Percentiles rank a stretch among this genome's conserved stretches.
Conservation (phyloP, 768 basidiomycete genomes). For the Serpula lacrymans region DNA sequence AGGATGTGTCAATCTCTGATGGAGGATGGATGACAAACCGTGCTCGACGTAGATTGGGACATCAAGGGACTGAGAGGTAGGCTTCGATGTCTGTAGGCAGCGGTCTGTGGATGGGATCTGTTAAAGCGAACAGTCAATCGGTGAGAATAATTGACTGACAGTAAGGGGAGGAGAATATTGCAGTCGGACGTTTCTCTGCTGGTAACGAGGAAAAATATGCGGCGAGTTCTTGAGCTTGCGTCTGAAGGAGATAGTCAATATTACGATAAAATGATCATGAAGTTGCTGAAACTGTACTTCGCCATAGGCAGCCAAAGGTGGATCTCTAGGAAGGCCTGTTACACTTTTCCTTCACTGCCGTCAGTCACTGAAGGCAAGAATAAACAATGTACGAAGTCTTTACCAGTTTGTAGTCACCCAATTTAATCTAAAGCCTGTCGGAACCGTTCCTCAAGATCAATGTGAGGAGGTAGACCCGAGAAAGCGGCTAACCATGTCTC, state of each 20-base stretch:
- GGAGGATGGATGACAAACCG: constrained; percentile 38
- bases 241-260: constrained; percentile 28
- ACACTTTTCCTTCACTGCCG: constrained; percentile 53
- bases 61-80: constrained; percentile 55
- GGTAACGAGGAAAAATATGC: constrained; percentile 62
- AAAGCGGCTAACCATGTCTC: constrained; percentile 32
- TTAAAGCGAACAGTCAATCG: background rate
- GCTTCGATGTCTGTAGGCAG: constrained; percentile 79
- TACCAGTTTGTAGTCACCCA: constrained; percentile 70
- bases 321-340: constrained; percentile 70
- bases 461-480: background rate
- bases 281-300: constrained; percentile 38
- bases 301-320: constrained; percentile 69
- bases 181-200: constrained; percentile 64
- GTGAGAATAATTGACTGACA: constrained; percentile 42
- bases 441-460: background rate
- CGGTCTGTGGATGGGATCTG: constrained; percentile 50
- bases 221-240: constrained; percentile 73
- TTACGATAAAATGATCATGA: background rate
- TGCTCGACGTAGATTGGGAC: constrained; percentile 79
- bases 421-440: constrained; percentile 68
- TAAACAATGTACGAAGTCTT: constrained; percentile 13
- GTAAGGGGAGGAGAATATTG: constrained; percentile 82
- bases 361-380: constrained; percentile 9
- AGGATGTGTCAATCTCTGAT: background rate